Evolutionary conservation across 2,329 filamentous ascomycete genomes (phyloP), one percentile per base, ranked within the genome.

Genomic region (Camptophora hylomeconis): DNA sequence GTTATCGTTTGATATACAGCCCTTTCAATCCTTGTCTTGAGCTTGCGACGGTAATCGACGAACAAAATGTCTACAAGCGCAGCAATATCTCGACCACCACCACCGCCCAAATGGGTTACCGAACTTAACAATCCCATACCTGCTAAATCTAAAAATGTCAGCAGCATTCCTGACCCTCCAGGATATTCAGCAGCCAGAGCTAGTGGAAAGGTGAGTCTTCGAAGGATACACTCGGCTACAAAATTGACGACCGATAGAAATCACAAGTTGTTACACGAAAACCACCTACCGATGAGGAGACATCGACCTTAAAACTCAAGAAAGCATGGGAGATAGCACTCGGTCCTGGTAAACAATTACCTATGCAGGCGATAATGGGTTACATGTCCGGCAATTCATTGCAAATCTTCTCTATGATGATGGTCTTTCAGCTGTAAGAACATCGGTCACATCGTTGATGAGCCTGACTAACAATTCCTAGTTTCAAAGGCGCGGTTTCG

Each of bases 281-380:
- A 32, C 24, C 36, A 26, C 38, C 38, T 6, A 40, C 41, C 8
- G 33, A 42, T 19, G 80, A 80, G 47, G 86, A 95, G 58, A 94
- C 86, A 68, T 87, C 95, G 54, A 84, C 79, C 13, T 66, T 98
- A 39, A 95, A 95, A 65, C 64, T 98, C 46, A 98, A 98, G 61
- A 98, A 98, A 57, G 89, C 89, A 0, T 98, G 89, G 89, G 89
- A 98, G 57, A 72, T 98, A 24, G 87, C 89, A 22, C 72, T 98
- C 26, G 87, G 79, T 2, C 89, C 89, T 1, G 78, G 89, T 38
- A 98, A 98, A 63, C 76, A 79, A 52, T 67, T 98, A 25, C 89
- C 89, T 34, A 98, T 98, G 89, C 95, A 92, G 33, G 86, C 78
- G 39, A 87, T 98, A 54, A 94, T 94, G 76, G 95, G 95, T 84